Evolutionary conservation across 306 rosid genomes (phyloP).

Genomic region (Hippophae gyantsensis): DNA sequence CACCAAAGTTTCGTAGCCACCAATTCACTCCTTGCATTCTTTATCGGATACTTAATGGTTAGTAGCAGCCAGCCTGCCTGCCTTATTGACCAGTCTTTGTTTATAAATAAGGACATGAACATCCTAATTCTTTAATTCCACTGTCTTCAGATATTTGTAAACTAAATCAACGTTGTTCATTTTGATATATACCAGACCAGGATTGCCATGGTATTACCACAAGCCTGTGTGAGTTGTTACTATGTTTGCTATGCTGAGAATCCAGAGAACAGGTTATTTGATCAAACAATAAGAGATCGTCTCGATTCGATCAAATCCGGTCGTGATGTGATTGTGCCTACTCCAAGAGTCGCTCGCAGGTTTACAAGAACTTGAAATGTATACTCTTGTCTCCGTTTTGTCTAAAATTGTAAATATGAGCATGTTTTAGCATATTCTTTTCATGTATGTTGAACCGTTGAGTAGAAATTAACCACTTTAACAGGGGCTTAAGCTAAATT

Average conservation of each 20-base stretch:
- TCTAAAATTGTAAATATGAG: not conserved
- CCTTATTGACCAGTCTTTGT: constrained; percentile 19
- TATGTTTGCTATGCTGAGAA: constrained; percentile 83
- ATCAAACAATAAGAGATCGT: constrained; percentile 61
- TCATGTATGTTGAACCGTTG: constrained; percentile 1
- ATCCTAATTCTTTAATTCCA: too few relatives aligned
- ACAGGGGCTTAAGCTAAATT: constrained; percentile 11
- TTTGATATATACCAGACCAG: constrained; percentile 52
- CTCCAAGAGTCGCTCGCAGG: constrained; percentile 51
- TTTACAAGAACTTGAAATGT: constrained; percentile 15
- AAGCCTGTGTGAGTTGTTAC: constrained; percentile 93
- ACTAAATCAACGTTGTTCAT: not conserved
- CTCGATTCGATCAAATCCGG: constrained; percentile 34
- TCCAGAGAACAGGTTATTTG: constrained; percentile 56
- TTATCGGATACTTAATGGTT: constrained; percentile 95
- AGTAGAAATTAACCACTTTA: constrained; percentile 1
- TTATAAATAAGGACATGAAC: too few relatives aligned
- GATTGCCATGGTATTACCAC: constrained; percentile 92
- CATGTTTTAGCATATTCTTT: constrained; percentile 11
- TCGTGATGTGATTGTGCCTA: constrained; percentile 39
- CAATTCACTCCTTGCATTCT: constrained; percentile 59
- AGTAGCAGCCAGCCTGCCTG: constrained; percentile 20
- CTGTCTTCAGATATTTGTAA: not conserved
- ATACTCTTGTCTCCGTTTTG: not conserved
- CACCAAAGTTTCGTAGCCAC: constrained; percentile 65